Evolutionary conservation across 768 basidiomycete genomes (phyloP), one percentile per base, ranked within the genome.

Genomic region (Pleurotus sapidus): DNA sequence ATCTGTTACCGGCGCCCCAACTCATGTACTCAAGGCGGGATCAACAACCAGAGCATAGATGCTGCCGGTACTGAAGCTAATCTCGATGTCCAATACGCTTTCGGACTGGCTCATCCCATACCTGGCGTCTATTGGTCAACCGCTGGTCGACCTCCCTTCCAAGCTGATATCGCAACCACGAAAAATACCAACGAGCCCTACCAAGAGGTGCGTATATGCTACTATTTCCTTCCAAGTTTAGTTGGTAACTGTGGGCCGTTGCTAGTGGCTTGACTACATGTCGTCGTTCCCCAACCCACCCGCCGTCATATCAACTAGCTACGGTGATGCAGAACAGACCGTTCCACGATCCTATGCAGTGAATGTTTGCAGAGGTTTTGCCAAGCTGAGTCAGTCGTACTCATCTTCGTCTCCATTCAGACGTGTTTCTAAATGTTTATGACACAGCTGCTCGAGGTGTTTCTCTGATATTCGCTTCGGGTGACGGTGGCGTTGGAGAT

Each of bases 321-420:
- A 91, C 64, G 86, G 79, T 3, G 88, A 91, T 47, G 78, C 83
- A 57, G 89, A 91, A 56, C 87, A 88, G 65, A 84, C 87, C 25
- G 85, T 89, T 20, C 86, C 88, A n/a, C 53, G 66, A 51, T 73
- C 68, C 55, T 88, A 78, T 61, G 86, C 88, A 8, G 61, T 34
- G n/a, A 81, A 86, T 47, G 78, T 79, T 20, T 91, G 89, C 65
- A 57, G 62, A 4, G 76, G 73, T 7, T 84, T 91, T 54, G 88
- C 86, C n/a, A 77, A 82, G 59, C 80, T 91, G 11, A 84, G 84
- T 83, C 53, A n/a, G 72, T 57, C 3, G 9, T 14, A 4, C 24
- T 49, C 12, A 45, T 34, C 9, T 34, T 11, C 9, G 30, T 34
- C 8, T 0, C 9, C 30, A 8, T 9, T 2, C 8, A 34, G 9